Evolutionary conservation across 148 eudicot genomes (phyloP), one percentile per base, ranked within the genome.

Genomic region (Vaccinium macrocarpon): DNA sequence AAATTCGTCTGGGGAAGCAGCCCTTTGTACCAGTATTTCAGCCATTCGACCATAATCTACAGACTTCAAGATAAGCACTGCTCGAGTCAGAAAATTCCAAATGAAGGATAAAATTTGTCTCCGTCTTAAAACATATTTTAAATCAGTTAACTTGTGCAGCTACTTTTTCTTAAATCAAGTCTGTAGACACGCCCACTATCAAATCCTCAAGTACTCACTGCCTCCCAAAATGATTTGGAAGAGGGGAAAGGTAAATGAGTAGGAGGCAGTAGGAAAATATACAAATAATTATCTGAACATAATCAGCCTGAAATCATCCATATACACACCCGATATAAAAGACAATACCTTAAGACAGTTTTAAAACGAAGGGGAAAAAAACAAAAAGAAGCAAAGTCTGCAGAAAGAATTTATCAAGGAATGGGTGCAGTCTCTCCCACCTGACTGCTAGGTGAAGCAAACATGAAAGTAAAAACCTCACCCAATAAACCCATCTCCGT

Each of bases 1-100:
- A 85, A 95, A 97, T 88, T 90, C 99, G 91, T 97, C 99, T 68
- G 88, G 83, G 49, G 98, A 92, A 85, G 91, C 90, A 52, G 99
- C 99, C 90, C 99, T 93, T 82, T 95, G 95, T 79, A 97, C 98
- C 89, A 97, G 89, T 85, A 97, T 97, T 91, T 97, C 96, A 86
- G 98, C 98, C 98, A 97, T 95, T 89, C 99, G 98, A 87, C 99
- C 99, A 90, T 95, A 97, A 89, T 97, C 99, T 92, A 97, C 99
- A 89, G 98, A 97, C 99, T 97, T 91, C 86, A 85, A 90, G 66
- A 90, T 87, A 82, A 85, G 77, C 74, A 90, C 83, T 66, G 79
- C 79, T 85, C 59, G 57, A 84, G 87, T 88, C 88, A 90, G 86
- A 89, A 71, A 86, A n/a, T 70, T 52, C 59, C 13, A 85, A 82